A percentile compares a stretch with the other conserved stretches of the same genome.
Evolutionary conservation across 352 stramenopile genomes (phyloP).

Genomic region (Phytophthora sp.): DNA sequence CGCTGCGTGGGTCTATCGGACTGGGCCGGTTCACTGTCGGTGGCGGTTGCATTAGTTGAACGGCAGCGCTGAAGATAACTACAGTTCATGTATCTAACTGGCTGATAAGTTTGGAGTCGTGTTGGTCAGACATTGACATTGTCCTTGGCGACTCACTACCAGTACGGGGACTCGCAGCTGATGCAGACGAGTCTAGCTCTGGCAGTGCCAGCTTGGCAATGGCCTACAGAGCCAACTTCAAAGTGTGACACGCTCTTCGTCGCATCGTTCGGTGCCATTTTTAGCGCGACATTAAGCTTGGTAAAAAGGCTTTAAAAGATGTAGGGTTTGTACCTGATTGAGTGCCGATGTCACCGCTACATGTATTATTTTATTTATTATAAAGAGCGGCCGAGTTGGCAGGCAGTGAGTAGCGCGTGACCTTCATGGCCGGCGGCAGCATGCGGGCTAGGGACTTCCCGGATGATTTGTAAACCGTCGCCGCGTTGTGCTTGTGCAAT

Average conservation of each 20-base stretch:
- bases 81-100: slow-evolving; percentile 21
- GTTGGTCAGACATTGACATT: too few species aligned
- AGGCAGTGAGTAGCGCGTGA: neutral
- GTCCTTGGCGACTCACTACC: too few species aligned
- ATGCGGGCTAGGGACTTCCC: slow-evolving; percentile 1
- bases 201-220: slow-evolving; percentile 20
- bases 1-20: slow-evolving; percentile 5
- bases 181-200: slow-evolving; percentile 17
- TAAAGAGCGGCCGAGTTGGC: too few species aligned
- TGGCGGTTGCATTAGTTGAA: slow-evolving; percentile 3
- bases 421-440: too few species aligned
- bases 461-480: slow-evolving; percentile 33
- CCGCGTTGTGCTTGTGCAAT: slow-evolving; percentile 28
- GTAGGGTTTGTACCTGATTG: neutral
- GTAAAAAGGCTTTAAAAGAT: too few species aligned
- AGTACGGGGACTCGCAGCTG: too few species aligned
- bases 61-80: slow-evolving; percentile 10
- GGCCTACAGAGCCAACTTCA: slow-evolving; percentile 27
- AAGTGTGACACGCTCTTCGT: slow-evolving; percentile 30
- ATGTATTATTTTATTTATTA: too few species aligned
- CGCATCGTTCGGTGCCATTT: slow-evolving; percentile 9
- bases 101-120: slow-evolving; percentile 18
- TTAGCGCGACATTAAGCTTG: too few species aligned
- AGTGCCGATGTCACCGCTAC: slow-evolving; percentile 6
- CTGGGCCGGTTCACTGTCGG: neutral